Percentiles rank a stretch among this genome's conserved stretches.
These are phyloP conservation scores for Ganoderma meredithae DNA, from an alignment of 1,284 basidiomycete species.

Conservation along the genomic window DNA sequence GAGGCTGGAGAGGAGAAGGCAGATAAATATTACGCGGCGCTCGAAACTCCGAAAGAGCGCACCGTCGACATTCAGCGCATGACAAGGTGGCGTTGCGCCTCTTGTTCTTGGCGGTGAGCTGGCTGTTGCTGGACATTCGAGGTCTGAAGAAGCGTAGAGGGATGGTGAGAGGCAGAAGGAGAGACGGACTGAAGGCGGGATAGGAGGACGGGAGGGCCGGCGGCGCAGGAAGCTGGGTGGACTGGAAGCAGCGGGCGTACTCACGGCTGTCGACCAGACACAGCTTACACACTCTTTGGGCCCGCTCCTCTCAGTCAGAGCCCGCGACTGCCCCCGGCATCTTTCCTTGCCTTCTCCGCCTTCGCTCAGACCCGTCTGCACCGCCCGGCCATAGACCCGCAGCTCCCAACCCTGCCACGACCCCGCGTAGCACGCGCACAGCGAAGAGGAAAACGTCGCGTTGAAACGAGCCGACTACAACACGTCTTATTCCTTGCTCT, in stretches of 20 bases:
- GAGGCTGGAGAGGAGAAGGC: conserved; percentile 47
- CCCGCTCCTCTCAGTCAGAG: neutral
- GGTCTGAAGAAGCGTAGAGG: neutral
- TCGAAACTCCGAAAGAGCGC: conserved; percentile 18
- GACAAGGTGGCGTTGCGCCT: conserved; percentile 36
- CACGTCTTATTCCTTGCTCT: neutral
- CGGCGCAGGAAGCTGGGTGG: conserved; percentile 15
- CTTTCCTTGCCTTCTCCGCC: neutral
- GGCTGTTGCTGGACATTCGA: conserved; percentile 33
- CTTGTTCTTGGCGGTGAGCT: conserved; percentile 31
- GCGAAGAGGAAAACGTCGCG: neutral
- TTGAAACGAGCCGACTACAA: neutral
- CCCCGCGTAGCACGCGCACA: neutral
- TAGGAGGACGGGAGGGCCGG: conserved; percentile 9
- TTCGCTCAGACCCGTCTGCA: neutral
- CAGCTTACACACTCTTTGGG: conserved; percentile 7
- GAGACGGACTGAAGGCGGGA: neutral
- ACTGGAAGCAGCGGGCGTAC: conserved; percentile 1
- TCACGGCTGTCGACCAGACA: conserved; percentile 19
- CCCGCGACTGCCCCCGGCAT: neutral
- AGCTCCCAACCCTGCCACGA: neutral
- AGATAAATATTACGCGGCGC: conserved; percentile 16
- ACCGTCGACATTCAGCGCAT: conserved; percentile 39
- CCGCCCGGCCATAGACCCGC: neutral
- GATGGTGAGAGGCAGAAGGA: neutral